These are phyloP conservation scores for Dissoconium aciculare DNA, from an alignment of 2,329 filamentous ascomycete species.

Conservation along the genomic window DNA sequence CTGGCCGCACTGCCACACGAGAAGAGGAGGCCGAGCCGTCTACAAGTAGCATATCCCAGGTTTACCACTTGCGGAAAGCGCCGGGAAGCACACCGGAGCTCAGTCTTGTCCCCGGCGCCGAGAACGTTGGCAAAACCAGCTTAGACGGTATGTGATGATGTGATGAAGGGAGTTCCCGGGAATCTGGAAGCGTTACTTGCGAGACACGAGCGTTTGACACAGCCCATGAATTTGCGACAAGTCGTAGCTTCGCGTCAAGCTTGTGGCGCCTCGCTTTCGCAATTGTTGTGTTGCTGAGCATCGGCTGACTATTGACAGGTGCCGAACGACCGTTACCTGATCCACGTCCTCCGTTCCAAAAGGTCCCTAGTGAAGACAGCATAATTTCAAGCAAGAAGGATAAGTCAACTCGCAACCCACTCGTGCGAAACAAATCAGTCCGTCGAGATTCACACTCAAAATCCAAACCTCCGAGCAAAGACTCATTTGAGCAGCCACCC, in stretches of 20 bases:
- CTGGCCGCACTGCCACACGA: neutral
- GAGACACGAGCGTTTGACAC: conserved; percentile 5
- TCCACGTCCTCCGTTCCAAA: conserved; percentile 14
- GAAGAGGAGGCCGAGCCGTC: conserved; percentile 19
- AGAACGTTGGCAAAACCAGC: conserved; percentile 14
- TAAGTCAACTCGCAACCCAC: conserved; percentile 16
- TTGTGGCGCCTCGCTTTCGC: conserved; percentile 1
- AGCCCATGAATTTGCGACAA: too few relatives aligned
- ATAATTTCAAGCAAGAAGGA: conserved; percentile 15
- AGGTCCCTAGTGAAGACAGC: conserved; percentile 17
- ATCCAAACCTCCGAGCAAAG: conserved; percentile 11
- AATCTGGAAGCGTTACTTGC: conserved; percentile 1
- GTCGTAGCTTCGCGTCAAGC: conserved; percentile 1
- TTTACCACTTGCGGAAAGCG: conserved; percentile 29
- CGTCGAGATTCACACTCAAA: conserved; percentile 21
- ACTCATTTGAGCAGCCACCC: conserved; percentile 14
- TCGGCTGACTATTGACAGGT: conserved; percentile 2
- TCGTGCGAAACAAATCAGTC: conserved; percentile 17
- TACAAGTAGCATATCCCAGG: conserved; percentile 20
- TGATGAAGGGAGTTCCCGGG: too few relatives aligned
- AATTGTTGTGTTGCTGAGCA: conserved; percentile 2
- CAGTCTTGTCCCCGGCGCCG: conserved; percentile 22
- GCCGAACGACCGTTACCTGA: too few relatives aligned
- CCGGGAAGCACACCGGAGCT: conserved; percentile 36
- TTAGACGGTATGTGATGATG: conserved; percentile 16